Evolutionary conservation across 306 rosid genomes (phyloP).

Genomic region (Hippophae gyantsensis): DNA sequence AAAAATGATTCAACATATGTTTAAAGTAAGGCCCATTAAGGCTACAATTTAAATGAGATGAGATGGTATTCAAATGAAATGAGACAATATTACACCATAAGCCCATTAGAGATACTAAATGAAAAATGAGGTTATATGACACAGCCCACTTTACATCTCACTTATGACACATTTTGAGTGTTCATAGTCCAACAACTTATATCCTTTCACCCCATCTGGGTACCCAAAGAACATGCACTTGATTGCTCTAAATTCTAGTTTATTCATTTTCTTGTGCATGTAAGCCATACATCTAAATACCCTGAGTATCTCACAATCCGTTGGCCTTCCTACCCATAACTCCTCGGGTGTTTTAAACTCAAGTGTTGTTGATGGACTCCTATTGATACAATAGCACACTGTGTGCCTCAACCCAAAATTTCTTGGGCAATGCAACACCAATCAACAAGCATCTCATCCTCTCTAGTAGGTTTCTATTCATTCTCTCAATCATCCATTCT

Average conservation of each 20-base stretch:
- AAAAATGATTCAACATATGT: too few relatives aligned
- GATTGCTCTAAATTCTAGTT: too few relatives aligned
- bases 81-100: too few relatives aligned
- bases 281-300: constrained; percentile 1
- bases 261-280: neutral
- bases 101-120: too few relatives aligned
- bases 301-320: neutral
- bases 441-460: neutral
- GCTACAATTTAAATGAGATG: too few relatives aligned
- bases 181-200: neutral
- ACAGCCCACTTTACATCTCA: neutral
- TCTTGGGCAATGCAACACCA: neutral
- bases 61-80: too few relatives aligned
- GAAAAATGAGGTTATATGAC: neutral
- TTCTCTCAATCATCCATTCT: neutral
- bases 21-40: too few relatives aligned
- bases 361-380: neutral
- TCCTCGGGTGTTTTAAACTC: neutral
- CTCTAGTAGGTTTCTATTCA: neutral
- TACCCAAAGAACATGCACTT: neutral
- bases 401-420: neutral
- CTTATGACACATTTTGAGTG: neutral
- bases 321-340: neutral
- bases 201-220: neutral
- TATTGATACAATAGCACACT: neutral